phyloP scores from a whole-genome alignment of 2,329 filamentous ascomycete genomes.

The Karstenula rhodostoma region DNA sequence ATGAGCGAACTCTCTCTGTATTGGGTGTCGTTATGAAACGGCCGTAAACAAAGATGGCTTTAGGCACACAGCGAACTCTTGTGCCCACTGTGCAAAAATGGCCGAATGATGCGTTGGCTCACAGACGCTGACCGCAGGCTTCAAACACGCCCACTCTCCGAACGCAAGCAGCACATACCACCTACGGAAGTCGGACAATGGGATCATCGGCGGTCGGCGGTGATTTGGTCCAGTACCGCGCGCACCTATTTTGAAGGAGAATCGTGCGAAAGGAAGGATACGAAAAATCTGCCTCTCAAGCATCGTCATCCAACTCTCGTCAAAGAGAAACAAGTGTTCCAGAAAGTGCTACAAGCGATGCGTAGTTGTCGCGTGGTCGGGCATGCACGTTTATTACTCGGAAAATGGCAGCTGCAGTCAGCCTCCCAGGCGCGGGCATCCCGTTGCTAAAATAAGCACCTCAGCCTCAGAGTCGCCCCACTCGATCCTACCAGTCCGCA shows the following conservation, averaged over 20 bases:
- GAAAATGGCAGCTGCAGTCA: constrained; percentile 5
- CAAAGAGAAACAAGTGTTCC: not conserved
- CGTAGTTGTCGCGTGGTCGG: not conserved
- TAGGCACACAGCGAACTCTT: not conserved
- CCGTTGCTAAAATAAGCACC: constrained; percentile 17
- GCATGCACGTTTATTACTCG: constrained; percentile 2
- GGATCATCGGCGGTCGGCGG: not conserved
- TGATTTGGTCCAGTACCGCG: constrained; percentile 1
- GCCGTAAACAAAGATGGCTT: constrained; percentile 9
- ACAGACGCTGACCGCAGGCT: constrained; percentile 6
- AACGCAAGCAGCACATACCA: constrained; percentile 10
- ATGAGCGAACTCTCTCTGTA: not conserved
- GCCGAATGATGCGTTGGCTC: not conserved
- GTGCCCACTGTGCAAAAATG: constrained; percentile 9
- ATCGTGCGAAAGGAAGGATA: not conserved
- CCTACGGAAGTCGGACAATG: constrained; percentile 9
- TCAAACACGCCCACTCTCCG: constrained; percentile 13
- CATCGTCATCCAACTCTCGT: not conserved
- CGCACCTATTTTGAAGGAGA: not conserved
- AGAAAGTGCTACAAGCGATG: not conserved
- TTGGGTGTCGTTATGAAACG: not conserved
- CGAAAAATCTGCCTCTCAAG: not conserved
- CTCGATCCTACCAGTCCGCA: constrained; percentile 5
- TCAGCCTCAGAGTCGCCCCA: constrained; percentile 17
- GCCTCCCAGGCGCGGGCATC: constrained; percentile 2